Base-by-base conservation (phyloP, 352 stramenopile species). In the Phytophthora crassamura region DNA sequence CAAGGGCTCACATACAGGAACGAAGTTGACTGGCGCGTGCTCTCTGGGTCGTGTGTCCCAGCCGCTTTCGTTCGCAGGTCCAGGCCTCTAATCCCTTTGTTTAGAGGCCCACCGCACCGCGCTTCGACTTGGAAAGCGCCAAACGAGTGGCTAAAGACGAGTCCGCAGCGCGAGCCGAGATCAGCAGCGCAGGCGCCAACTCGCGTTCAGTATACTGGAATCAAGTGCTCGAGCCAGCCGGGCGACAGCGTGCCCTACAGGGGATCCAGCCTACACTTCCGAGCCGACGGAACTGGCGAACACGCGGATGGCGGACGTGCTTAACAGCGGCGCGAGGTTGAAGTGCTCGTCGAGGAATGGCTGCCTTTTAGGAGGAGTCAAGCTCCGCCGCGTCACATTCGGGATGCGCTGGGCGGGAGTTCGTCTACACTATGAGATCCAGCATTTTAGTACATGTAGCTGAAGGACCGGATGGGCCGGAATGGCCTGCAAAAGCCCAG, bases 1-100 rank as follows among this genome's bases (percentile, higher is more conserved):
- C 2, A 62, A 38, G 61, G 39, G 50, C 18, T 72, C 50, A 52
- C 43, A 64, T 56, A 63, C 49, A 63, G 18, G 36, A 32, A 16
- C 4, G 11, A 67, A 5, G 39, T 63, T 58, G 28, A 58, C 45
- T 64, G 45, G 34, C 41, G 32, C 51, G n/a, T 45, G 45, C 15
- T 63, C 12, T 46, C 40, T 54, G 22, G 40, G 28, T 5, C 30
- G 20, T 40, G 49, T 55, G 58, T 59, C 30, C 58, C 58, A 65
- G 39, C 38, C 58, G 53, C 28, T 63, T 64, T 61, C 59, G 59
- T 67, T 61, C 28, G 51, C 49, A 67, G 42, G 10, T 10, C 34
- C 41, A 22, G 22, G 18, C 41, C 42, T 67, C 63, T 42, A 67
- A 66, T 71, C 63, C 35, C 12, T 7, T 46, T 46, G 60, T 58